Evolutionary conservation across 2,329 filamentous ascomycete genomes (phyloP).

Genomic region (Hypomyces rosellus): DNA sequence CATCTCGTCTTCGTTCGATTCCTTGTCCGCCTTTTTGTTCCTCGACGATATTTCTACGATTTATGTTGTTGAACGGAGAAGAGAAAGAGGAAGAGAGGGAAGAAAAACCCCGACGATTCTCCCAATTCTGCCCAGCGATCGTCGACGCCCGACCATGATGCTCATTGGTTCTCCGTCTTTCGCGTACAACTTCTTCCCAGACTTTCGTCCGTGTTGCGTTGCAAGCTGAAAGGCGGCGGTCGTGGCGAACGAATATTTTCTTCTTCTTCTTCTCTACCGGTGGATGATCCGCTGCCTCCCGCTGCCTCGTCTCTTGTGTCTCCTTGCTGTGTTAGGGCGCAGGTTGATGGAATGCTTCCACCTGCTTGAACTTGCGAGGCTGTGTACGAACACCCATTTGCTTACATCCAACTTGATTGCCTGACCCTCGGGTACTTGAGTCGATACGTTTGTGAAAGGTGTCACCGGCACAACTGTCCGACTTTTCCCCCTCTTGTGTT

Average conservation of each 20-base stretch:
- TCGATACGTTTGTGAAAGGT: background rate
- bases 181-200: conserved; percentile 10
- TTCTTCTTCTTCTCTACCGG: background rate
- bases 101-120: background rate
- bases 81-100: background rate
- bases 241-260: background rate
- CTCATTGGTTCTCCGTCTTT: conserved; percentile 1
- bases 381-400: background rate
- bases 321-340: background rate
- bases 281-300: background rate
- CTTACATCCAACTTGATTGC: background rate
- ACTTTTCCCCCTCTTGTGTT: background rate
- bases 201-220: conserved; percentile 10
- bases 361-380: background rate
- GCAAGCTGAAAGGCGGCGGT: conserved; percentile 9
- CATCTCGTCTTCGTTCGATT: background rate
- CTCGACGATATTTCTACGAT: background rate
- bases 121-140: conserved; percentile 2
- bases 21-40: background rate
- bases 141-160: background rate
- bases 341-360: background rate
- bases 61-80: background rate
- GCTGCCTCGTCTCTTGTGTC: conserved; percentile 1
- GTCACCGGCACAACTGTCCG: background rate
- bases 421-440: background rate